Evolutionary conservation across 2,329 filamentous ascomycete species (phyloP).

Genomic region (Monilinia aucupariae): DNA sequence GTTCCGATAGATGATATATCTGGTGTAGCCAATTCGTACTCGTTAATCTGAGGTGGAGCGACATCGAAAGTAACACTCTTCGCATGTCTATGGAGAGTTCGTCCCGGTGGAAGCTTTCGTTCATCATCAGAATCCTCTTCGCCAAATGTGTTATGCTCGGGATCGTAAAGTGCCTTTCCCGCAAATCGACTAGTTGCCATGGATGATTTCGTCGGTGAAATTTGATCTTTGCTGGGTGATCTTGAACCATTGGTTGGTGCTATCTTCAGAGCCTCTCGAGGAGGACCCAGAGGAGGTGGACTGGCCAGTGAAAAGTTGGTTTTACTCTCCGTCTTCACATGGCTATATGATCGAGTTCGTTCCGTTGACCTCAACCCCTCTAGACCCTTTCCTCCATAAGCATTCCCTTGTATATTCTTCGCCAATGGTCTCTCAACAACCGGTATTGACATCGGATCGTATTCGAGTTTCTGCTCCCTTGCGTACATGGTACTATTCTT

Average conservation of each 20-base stretch:
- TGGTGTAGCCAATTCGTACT: conserved; percentile 96
- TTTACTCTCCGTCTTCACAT: conserved; percentile 53
- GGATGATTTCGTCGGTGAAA: conserved; percentile 85
- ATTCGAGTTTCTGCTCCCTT: conserved; percentile 85
- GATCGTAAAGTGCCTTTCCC: conserved; percentile 57
- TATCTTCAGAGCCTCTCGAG: conserved; percentile 38
- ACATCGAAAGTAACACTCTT: conserved; percentile 98
- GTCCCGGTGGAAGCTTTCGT: conserved; percentile 56
- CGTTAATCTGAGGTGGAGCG: conserved; percentile 88
- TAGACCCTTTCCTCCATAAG: conserved; percentile 55
- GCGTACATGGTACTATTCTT: conserved; percentile 98
- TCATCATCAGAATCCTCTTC: conserved; percentile 58
- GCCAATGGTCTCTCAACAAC: conserved; percentile 78
- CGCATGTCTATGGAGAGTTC: conserved; percentile 71
- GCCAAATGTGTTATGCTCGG: conserved; percentile 62
- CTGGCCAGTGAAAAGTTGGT: conserved; percentile 54
- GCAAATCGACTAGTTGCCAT: conserved; percentile 64
- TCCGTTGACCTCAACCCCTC: conserved; percentile 49
- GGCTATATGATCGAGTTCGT: conserved; percentile 39
- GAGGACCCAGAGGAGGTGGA: conserved; percentile 36
- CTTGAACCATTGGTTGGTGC: conserved; percentile 26
- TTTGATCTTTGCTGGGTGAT: conserved; percentile 63
- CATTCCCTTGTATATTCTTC: conserved; percentile 66
- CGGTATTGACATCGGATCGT: conserved; percentile 74
- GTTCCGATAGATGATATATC: conserved; percentile 89